phyloP scores from a whole-genome alignment of 192 early-diverging fungal species.

The Umbelopsis sp. region DNA sequence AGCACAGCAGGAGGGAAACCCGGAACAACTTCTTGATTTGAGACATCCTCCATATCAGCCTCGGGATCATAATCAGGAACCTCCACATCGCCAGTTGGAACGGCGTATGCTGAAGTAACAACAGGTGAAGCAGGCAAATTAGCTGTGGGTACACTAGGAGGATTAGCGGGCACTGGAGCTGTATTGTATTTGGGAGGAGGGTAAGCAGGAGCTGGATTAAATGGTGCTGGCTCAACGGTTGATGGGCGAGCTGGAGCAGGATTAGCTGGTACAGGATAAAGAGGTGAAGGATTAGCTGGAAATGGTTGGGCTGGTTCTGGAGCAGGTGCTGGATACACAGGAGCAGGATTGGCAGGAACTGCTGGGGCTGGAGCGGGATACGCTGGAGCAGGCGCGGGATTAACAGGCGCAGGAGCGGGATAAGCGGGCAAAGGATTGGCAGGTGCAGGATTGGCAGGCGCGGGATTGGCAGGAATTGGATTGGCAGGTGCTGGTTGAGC shows the following conservation, averaged over 20 bases:
- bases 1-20: slow-evolving; percentile 15
- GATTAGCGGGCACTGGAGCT: neutral
- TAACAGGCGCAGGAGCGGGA: neutral
- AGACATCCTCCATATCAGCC: neutral
- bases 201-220: neutral
- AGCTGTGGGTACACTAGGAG: neutral
- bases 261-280: neutral
- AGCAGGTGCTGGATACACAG: neutral
- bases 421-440: neutral
- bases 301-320: neutral
- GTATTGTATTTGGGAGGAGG: neutral
- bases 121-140: neutral
- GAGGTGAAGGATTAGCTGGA: neutral
- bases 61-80: neutral
- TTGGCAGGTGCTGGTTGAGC: too few species aligned
- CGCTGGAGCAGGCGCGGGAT: neutral
- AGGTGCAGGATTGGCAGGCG: neutral
- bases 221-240: neutral
- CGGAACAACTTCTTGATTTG: neutral
- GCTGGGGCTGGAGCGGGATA: neutral
- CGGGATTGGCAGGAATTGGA: neutral
- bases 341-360: neutral
- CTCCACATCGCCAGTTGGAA: neutral
- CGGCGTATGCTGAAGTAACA: neutral
- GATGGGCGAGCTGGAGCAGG: neutral